Percentiles rank a stretch among this genome's conserved stretches.
Evolutionary conservation across 768 basidiomycete species (phyloP).

Genomic region (Daedalea quercina): DNA sequence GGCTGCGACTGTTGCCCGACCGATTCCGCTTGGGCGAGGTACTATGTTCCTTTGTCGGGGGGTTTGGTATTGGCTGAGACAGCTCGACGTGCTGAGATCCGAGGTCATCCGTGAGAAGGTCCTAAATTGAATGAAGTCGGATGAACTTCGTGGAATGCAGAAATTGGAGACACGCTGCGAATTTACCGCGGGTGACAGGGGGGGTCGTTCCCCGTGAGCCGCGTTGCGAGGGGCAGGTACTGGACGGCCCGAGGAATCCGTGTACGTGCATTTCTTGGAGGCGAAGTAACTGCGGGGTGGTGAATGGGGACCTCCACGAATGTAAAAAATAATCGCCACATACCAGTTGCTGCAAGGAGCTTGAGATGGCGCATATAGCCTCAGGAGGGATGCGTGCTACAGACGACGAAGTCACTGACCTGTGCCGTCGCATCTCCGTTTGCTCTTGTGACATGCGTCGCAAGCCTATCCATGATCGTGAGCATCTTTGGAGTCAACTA

Average conservation of each 20-base stretch:
- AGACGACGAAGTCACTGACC: slow-evolving; percentile 35
- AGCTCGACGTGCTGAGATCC: neutral
- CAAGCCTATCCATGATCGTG: slow-evolving; percentile 42
- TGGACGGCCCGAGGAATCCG: slow-evolving; percentile 70
- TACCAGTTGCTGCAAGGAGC: slow-evolving; percentile 82
- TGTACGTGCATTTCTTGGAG: slow-evolving; percentile 76
- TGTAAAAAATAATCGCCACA: slow-evolving; percentile 9
- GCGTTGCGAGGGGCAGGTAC: slow-evolving; percentile 55
- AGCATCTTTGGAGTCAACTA: neutral
- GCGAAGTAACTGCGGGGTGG: slow-evolving; percentile 58
- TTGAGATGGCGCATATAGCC: slow-evolving; percentile 19
- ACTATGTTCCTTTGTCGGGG: neutral
- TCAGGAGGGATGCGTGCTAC: neutral
- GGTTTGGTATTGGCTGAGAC: neutral
- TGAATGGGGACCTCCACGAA: slow-evolving; percentile 9
- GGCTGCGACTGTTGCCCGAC: neutral
- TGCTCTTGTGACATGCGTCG: slow-evolving; percentile 81
- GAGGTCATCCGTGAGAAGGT: neutral
- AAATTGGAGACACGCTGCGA: neutral
- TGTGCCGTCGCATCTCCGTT: slow-evolving; percentile 78
- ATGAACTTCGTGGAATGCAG: neutral
- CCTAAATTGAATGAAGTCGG: neutral
- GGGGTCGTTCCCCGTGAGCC: slow-evolving; percentile 7
- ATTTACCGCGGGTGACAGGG: neutral
- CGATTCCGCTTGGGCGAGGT: neutral